A percentile compares a stretch with the other conserved stretches of the same genome.
Conservation (phyloP, 169 alveolate species). For the Plasmodium blacklocki region DNA sequence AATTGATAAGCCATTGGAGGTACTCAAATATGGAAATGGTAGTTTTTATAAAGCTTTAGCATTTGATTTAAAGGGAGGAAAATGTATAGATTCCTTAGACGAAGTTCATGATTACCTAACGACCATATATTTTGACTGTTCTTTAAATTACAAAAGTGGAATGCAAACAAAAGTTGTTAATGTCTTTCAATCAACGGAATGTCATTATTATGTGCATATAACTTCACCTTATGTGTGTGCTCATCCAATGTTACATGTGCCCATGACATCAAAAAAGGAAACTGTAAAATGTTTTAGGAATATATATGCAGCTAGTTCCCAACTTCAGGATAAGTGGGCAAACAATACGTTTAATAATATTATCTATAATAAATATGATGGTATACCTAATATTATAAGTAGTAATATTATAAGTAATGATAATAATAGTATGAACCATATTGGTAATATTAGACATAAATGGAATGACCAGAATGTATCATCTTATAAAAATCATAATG, state of each 20-base stretch:
- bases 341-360: background rate
- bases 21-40: constrained; percentile 38
- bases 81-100: constrained; percentile 51
- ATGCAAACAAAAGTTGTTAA: constrained; percentile 47
- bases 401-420: background rate
- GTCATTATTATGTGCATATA: constrained; percentile 73
- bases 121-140: constrained; percentile 72
- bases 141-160: constrained; percentile 51
- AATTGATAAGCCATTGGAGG: constrained; percentile 58
- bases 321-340: background rate
- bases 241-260: constrained; percentile 55
- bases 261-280: constrained; percentile 39
- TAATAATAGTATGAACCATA: no score
- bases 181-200: constrained; percentile 65
- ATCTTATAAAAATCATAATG: background rate
- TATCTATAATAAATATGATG: background rate
- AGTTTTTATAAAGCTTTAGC: constrained; percentile 73
- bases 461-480: background rate
- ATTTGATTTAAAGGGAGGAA: constrained; percentile 67
- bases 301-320: constrained; percentile 68
- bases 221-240: constrained; percentile 72
- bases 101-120: constrained; percentile 57
- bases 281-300: constrained; percentile 59
- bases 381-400: background rate
- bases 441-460: background rate